Evolutionary conservation across 2,329 filamentous ascomycete genomes (phyloP).

Genomic region (Penicillium decumbens): DNA sequence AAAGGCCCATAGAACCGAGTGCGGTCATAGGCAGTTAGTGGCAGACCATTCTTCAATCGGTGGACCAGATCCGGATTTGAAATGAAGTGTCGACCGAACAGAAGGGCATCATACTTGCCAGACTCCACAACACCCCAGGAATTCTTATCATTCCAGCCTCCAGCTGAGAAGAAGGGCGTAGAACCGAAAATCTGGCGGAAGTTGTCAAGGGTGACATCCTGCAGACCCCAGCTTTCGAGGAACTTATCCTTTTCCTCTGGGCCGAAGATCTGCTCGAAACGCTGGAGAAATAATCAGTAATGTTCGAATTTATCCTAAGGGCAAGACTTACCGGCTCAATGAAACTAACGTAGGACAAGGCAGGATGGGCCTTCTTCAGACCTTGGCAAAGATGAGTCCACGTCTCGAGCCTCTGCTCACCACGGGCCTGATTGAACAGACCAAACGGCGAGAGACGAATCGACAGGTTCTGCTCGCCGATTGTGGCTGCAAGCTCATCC

Average conservation of each 20-base stretch:
- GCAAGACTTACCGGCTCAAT: constrained; percentile 45
- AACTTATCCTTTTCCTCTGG: constrained; percentile 48
- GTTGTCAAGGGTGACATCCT: constrained; percentile 43
- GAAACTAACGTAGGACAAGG: constrained; percentile 52
- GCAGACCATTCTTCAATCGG: constrained; percentile 40
- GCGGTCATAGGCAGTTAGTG: constrained; percentile 44
- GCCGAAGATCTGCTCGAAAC: constrained; percentile 52
- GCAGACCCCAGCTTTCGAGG: constrained; percentile 47
- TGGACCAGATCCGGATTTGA: constrained; percentile 49
- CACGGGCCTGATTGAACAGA: constrained; percentile 50
- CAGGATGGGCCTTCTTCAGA: constrained; percentile 44
- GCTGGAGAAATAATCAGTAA: constrained; percentile 15
- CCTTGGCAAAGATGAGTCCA: constrained; percentile 50
- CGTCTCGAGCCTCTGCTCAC: constrained; percentile 51
- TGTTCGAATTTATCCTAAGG: neutral
- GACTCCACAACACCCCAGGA: constrained; percentile 49
- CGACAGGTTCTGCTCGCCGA: constrained; percentile 46
- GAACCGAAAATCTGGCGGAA: constrained; percentile 51
- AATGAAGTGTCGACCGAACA: constrained; percentile 48
- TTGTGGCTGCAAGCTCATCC: constrained; percentile 39
- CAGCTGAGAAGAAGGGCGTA: constrained; percentile 54
- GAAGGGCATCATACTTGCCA: constrained; percentile 46
- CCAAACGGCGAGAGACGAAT: constrained; percentile 50
- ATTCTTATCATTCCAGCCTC: constrained; percentile 52
- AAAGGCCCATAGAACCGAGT: constrained; percentile 44